Evolutionary conservation across 2,329 filamentous ascomycete genomes (phyloP).

Genomic region (Pseudodiploospora longispora): DNA sequence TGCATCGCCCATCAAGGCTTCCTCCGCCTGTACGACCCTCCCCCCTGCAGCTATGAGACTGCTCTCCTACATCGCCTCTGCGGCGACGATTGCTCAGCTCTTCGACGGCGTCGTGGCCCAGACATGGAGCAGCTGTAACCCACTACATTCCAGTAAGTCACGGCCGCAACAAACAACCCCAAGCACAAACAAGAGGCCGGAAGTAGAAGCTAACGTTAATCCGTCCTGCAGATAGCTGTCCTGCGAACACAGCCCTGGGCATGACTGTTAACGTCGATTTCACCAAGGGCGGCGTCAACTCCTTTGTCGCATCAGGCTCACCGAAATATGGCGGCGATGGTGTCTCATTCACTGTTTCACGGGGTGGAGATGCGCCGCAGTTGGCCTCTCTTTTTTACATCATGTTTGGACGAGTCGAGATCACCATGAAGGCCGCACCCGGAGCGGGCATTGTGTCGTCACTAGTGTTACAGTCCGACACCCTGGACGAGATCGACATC

Average conservation of each 20-base stretch:
- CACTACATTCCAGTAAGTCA: conserved; percentile 26
- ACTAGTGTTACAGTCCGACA: conserved; percentile 82
- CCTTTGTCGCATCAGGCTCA: conserved; percentile 63
- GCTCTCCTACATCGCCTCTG: conserved; percentile 2
- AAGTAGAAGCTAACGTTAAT: no score
- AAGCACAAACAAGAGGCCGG: no score
- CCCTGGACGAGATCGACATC: conserved; percentile 92
- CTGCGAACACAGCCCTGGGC: conserved; percentile 71
- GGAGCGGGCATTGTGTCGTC: conserved; percentile 91
- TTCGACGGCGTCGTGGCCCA: conserved; percentile 24
- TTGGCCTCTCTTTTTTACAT: conserved; percentile 92
- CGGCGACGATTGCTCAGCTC: conserved; percentile 3
- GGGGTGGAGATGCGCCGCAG: conserved; percentile 76
- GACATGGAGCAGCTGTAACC: conserved; percentile 34
- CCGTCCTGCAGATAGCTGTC: conserved; percentile 47
- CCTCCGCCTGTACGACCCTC: neutral
- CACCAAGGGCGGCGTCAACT: conserved; percentile 65
- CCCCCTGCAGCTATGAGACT: conserved; percentile 8
- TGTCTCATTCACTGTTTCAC: conserved; percentile 69
- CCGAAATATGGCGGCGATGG: conserved; percentile 71
- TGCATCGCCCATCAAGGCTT: no score
- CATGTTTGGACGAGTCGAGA: conserved; percentile 92
- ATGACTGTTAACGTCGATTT: conserved; percentile 82
- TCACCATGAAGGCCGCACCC: conserved; percentile 76
- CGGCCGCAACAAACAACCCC: neutral